Evolutionary conservation across 495 filamentous ascomycete genomes (phyloP).

Genomic region (Penicillium soppii): DNA sequence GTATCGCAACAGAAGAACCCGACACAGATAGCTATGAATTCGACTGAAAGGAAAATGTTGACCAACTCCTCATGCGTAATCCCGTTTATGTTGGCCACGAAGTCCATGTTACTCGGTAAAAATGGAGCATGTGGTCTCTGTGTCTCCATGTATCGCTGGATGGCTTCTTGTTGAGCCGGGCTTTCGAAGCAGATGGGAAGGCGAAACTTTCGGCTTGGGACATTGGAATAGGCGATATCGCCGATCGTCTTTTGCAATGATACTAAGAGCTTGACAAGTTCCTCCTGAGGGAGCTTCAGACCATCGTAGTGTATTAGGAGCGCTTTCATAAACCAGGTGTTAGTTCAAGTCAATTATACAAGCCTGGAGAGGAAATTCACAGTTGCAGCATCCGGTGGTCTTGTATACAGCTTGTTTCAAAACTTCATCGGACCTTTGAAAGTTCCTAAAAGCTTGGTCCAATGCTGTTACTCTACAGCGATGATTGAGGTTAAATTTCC

Average conservation of each 20-base stretch:
- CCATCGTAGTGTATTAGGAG: slow-evolving; percentile 51
- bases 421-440: slow-evolving; percentile 20
- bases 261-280: slow-evolving; percentile 30
- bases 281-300: slow-evolving; percentile 30
- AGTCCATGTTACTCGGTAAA: slow-evolving; percentile 56
- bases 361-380: slow-evolving; percentile 13
- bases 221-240: slow-evolving; percentile 40
- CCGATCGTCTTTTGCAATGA: slow-evolving; percentile 30
- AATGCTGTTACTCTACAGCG: slow-evolving; percentile 49
- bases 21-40: slow-evolving; percentile 53
- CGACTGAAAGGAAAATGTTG: slow-evolving; percentile 45
- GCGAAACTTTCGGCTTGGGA: slow-evolving; percentile 51
- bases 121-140: slow-evolving; percentile 59
- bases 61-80: slow-evolving; percentile 46
- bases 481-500: slow-evolving; percentile 50
- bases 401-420: slow-evolving; percentile 42
- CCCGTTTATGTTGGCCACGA: slow-evolving; percentile 58
- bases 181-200: slow-evolving; percentile 56
- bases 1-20: slow-evolving; percentile 59
- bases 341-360: background rate
- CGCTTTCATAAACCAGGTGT: slow-evolving; percentile 18
- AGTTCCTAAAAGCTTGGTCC: slow-evolving; percentile 37
- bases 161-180: slow-evolving; percentile 46
- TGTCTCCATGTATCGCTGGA: slow-evolving; percentile 56
- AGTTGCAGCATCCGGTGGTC: slow-evolving; percentile 49